These are phyloP conservation scores for Candida taoyuanica DNA, from an alignment of 805 yeast species.

Conservation along the genomic window DNA sequence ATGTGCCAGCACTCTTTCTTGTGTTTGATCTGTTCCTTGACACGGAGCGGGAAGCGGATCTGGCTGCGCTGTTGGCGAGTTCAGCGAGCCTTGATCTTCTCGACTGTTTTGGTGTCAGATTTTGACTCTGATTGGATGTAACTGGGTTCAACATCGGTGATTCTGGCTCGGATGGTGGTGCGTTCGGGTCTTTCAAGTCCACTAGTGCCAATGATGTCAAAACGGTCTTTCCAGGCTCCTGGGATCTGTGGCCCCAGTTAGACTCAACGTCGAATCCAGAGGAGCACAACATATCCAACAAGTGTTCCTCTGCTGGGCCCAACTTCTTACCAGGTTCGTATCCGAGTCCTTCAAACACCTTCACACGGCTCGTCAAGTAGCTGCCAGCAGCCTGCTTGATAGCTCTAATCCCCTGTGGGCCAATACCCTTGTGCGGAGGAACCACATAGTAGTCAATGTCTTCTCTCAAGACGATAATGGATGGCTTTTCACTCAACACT, in stretches of 20 bases:
- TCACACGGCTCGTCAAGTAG: conserved; percentile 47
- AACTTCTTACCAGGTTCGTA: conserved; percentile 47
- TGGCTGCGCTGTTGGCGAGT: conserved; percentile 50
- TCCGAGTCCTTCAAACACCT: conserved; percentile 80
- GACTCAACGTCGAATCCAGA: conserved; percentile 71
- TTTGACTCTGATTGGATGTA: conserved; percentile 30
- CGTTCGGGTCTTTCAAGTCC: conserved; percentile 40
- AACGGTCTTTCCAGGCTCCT: conserved; percentile 85
- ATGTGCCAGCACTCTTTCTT: conserved; percentile 35
- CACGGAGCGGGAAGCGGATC: conserved; percentile 55
- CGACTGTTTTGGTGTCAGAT: conserved; percentile 27
- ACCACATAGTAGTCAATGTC: conserved; percentile 92
- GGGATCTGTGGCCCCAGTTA: conserved; percentile 84
- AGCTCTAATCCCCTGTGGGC: conserved; percentile 54
- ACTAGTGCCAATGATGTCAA: conserved; percentile 77
- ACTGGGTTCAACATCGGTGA: conserved; percentile 37
- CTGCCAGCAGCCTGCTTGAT: conserved; percentile 74
- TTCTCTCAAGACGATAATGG: conserved; percentile 87
- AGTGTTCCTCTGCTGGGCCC: conserved; percentile 91
- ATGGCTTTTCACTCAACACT: conserved; percentile 74
- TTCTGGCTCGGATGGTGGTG: conserved; percentile 15
- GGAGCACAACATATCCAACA: conserved; percentile 89
- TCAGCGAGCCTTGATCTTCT: conserved; percentile 55
- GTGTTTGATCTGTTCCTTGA: conserved; percentile 43
- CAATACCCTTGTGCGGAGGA: conserved; percentile 60